Evolutionary conservation across 106 monocot species (phyloP).

Genomic region (Phalaenopsis aphrodite): DNA sequence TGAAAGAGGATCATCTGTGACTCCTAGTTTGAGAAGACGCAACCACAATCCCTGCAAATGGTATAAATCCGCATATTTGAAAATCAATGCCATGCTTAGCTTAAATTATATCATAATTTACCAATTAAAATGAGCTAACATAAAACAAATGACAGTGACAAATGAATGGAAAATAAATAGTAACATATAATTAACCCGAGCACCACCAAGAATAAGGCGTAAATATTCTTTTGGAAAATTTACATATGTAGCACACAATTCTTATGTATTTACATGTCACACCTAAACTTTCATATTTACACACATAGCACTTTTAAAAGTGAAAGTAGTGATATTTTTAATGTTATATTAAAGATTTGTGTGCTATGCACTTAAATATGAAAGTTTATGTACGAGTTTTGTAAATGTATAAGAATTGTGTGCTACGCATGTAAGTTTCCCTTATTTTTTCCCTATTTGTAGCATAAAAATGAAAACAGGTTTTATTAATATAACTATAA

Average conservation of each 20-base stretch:
- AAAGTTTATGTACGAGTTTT: no score
- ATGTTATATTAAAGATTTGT: no score
- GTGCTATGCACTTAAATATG: no score
- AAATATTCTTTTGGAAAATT: not conserved
- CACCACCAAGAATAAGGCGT: not conserved
- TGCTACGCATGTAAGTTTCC: no score
- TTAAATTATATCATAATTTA: not conserved
- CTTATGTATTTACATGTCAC: no score
- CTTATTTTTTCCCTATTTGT: not conserved
- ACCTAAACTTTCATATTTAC: no score
- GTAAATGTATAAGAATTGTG: no score
- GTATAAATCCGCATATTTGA: not conserved
- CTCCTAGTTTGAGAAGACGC: slow-evolving; percentile 90
- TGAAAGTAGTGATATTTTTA: no score
- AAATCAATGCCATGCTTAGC: not conserved
- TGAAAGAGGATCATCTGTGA: slow-evolving; percentile 98
- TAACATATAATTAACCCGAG: not conserved
- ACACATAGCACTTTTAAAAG: no score
- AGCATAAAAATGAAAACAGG: not conserved
- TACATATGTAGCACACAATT: no score
- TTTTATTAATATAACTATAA: not conserved
- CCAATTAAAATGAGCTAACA: not conserved
- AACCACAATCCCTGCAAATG: slow-evolving; percentile 78
- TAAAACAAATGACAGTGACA: not conserved
- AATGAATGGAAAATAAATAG: not conserved